Base-by-base conservation (phyloP, 805 yeast genomes). In the Candida peoriensis region DNA sequence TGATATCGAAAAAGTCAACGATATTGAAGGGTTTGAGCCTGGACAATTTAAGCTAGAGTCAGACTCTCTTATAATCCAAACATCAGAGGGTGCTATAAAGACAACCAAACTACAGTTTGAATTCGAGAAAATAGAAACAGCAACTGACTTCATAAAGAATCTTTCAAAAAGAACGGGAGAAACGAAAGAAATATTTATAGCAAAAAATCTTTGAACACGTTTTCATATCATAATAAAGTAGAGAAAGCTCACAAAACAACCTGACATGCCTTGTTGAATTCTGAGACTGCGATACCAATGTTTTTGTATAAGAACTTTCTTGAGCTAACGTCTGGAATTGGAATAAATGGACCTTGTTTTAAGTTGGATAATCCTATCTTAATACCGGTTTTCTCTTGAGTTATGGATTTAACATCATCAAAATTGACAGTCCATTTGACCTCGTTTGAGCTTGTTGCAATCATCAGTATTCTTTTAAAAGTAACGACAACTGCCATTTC, bases 381-480 rank as follows among this genome's bases (percentile, higher is more conserved):
- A 22, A 90, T 74, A 0, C 98, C 98, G 0, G 88, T 78, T 16
- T 75, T 66, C 46, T 86, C 96, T 48, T 83, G 68, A 0, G 85
- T 71, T 24, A 90, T 81, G 3, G 87, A 70, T 43, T 73, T 78
- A 32, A 90, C 70, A 21, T 75, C 68, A 28, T 72, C 75, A 55
- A 79, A 86, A 7, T 64, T 52, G 10, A 86, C 74, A 6, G 71
- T 68, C 97, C 98, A 90, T 45, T 75, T 76, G 1, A 77, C 66
- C 24, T 67, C 69, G 63, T 81, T 58, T 2, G 68, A 64, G 28
- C 76, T 74, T 14, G 87, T 67, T 18, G 79, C 72, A 39, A 87
- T 72, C 54, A 88, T 68, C 31, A 87, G 52, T 14, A 93, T 79
- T 39, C 78, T 72, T 38, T 66, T 72, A 64, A 76, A 76, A 2